Base-by-base conservation (phyloP, 192 early-diverging fungal species). In the Podila epigama region DNA sequence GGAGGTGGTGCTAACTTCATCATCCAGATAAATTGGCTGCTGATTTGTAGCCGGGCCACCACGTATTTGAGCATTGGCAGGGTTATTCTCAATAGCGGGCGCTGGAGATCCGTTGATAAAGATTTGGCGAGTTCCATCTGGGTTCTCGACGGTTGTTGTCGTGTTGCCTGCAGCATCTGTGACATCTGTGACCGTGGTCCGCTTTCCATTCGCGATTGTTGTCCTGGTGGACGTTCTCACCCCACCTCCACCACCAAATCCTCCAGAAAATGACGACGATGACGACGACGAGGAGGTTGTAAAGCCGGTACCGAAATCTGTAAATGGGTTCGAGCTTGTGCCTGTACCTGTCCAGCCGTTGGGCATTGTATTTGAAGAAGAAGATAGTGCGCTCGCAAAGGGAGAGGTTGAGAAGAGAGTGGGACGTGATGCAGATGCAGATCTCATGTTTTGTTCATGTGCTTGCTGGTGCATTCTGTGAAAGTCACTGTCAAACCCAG, bases 371-470 rank as follows among this genome's bases (percentile, higher is more conserved):
- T n/a, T n/a, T n/a, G n/a, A n/a, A n/a, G n/a, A n/a, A n/a, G n/a
- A n/a, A n/a, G n/a, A n/a, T n/a, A n/a, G n/a, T n/a, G 29, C 41
- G 37, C 9, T 60, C 0, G 65, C 64, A 31, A 75, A 75, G 2
- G 71, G 71, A 11, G 71, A 75, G 5, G 71, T 75, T 25, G 64
- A 67, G 40, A 75, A 75, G 13, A 75, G 41, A 5, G 71, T 75
- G 9, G 71, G 71, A 27, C 60, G 32, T 40, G 32, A 15, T 12
- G 59, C 18, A 48, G 58, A n/a, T 39, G 61, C 15, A 1, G 55
- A 51, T 37, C 39, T 22, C 4, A 22, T 4, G 44, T 15, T 20
- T 48, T 54, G 52, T 6, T n/a, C 35, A 32, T 53, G 54, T 15
- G 39, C 32, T 13, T 31, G 7, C 10, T 54, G 52, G 13, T 54